Percentiles rank a stretch among this genome's conserved stretches.
Evolutionary conservation across 306 rosid species (phyloP).

Genomic region (Lathyrus oleraceus): DNA sequence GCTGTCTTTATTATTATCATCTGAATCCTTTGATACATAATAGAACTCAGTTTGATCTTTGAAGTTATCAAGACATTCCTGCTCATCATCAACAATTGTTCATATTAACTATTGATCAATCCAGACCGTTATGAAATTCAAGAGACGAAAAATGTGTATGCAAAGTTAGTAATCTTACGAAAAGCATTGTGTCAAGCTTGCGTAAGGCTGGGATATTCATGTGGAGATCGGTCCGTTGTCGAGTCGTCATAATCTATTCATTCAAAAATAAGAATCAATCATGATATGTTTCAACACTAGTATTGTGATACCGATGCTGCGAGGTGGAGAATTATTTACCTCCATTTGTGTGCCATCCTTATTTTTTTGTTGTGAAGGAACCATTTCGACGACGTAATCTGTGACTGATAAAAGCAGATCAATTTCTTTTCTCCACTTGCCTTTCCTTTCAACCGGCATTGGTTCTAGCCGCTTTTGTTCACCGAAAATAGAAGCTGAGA

Average conservation of each 20-base stretch:
- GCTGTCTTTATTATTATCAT: slow-evolving; percentile 52
- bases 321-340: slow-evolving; percentile 40
- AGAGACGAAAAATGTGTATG: not conserved
- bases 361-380: slow-evolving; percentile 73
- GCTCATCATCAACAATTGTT: slow-evolving; percentile 36
- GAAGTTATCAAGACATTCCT: slow-evolving; percentile 94
- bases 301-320: not conserved
- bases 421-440: slow-evolving; percentile 89
- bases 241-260: slow-evolving; percentile 84
- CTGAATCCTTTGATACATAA: slow-evolving; percentile 69
- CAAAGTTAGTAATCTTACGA: slow-evolving; percentile 52
- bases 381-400: slow-evolving; percentile 88
- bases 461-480: slow-evolving; percentile 87
- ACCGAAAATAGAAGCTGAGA: slow-evolving; percentile 87
- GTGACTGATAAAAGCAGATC: slow-evolving; percentile 84
- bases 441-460: slow-evolving; percentile 76
- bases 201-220: slow-evolving; percentile 89
- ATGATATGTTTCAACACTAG: not conserved
- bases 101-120: slow-evolving; percentile 21
- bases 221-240: slow-evolving; percentile 88
- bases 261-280: slow-evolving; percentile 25
- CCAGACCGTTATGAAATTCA: not conserved
- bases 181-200: slow-evolving; percentile 87
- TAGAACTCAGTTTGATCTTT: slow-evolving; percentile 75
- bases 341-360: slow-evolving; percentile 85